Base-by-base conservation (phyloP, 106 monocot genomes). In the Cymbidium sinense region DNA sequence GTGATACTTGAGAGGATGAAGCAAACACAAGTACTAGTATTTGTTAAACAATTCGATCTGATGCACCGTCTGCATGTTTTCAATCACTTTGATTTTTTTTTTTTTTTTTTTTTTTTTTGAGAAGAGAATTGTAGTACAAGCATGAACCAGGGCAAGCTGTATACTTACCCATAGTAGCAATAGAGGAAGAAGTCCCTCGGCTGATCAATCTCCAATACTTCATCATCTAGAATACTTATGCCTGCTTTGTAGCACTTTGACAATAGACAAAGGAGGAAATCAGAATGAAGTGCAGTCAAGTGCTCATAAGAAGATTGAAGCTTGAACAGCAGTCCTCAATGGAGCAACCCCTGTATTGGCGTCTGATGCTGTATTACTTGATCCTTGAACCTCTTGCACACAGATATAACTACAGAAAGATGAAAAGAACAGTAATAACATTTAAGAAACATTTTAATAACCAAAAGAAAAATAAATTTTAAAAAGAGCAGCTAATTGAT, bases 111-210 rank as follows among this genome's bases (percentile, higher is more conserved):
- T 27, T n/a, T n/a, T n/a, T n/a, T n/a, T n/a, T n/a, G n/a, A 67
- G 43, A 20, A 70, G 20, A 43, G n/a, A 78, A 78, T 4, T 34
- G 67, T 67, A 21, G 12, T 37, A 35, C n/a, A 39, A 39, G 37
- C 30, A 29, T 47, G 34, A n/a, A 65, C 21, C 13, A 43, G 20
- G 35, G 15, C 54, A 23, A 50, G n/a, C 27, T 29, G 30, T 69
- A 28, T 37, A 85, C 88, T 79, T 61, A 96, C 98, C 98, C 98
- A 82, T 99, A 99, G 81, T 99, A 99, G 70, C 86, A 92, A 78
- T 87, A 99, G 27, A 99, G 94, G 73, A 99, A 99, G n/a, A 99
- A 77, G 34, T 99, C 98, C 82, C 70, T 88, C 74, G 98, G 94
- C 55, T 89, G 88, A 77, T 99, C 92, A 84, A 94, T 86, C 74